A percentile compares a stretch with the other conserved stretches of the same genome.
Evolutionary conservation across 768 basidiomycete species (phyloP).

Genomic region (Neoboletus subvelutipes): DNA sequence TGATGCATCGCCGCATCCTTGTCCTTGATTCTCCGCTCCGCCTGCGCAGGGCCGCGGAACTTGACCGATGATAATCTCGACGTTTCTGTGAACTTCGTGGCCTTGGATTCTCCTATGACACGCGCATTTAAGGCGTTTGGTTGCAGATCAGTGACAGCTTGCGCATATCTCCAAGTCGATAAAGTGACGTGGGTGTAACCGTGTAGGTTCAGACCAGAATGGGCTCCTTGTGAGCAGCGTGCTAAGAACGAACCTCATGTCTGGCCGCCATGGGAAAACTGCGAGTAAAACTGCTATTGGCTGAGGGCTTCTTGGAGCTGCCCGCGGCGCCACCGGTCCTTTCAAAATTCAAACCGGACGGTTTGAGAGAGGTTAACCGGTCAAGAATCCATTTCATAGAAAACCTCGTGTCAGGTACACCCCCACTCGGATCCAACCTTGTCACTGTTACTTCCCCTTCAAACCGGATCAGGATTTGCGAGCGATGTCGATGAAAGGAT

Average conservation of each 20-base stretch:
- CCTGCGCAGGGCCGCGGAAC: not conserved
- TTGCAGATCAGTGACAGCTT: not conserved
- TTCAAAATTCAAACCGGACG: not conserved
- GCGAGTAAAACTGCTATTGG: slow-evolving; percentile 16
- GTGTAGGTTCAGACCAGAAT: not conserved
- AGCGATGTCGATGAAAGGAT: not conserved
- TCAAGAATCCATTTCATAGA: not conserved
- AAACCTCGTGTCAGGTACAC: not conserved
- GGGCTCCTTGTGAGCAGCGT: not conserved
- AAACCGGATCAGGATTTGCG: not conserved
- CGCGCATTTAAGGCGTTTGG: slow-evolving; percentile 7
- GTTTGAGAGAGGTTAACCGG: not conserved
- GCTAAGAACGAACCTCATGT: not conserved
- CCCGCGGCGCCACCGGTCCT: slow-evolving; percentile 2
- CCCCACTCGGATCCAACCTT: not conserved
- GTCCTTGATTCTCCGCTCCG: not conserved
- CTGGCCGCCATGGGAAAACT: not conserved
- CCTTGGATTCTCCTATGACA: not conserved
- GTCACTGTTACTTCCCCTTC: not conserved
- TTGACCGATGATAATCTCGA: not conserved
- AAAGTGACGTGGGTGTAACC: not conserved
- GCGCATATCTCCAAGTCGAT: not conserved
- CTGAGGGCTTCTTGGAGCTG: not conserved
- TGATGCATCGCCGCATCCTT: not conserved
- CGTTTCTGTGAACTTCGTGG: not conserved